Base-by-base conservation (phyloP, 2,329 filamentous ascomycete genomes). In the Aspergillus carbonarius region DNA sequence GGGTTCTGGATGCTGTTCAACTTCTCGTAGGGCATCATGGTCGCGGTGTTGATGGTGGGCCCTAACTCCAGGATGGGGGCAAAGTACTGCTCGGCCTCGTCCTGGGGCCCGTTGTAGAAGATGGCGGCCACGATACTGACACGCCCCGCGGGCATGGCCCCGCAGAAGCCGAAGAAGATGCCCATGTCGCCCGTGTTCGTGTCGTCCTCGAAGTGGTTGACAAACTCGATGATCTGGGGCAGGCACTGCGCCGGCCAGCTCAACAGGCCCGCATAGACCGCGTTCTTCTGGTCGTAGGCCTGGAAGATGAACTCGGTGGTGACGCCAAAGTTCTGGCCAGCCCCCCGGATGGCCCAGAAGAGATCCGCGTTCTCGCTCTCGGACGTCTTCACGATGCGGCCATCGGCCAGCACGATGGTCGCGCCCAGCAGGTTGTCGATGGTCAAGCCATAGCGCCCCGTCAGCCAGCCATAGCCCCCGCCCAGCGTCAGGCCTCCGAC, bases 401-500 rank as follows among this genome's bases (percentile, higher is more conserved):
- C 78, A 47, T 74, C 67, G 0, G 76, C 75, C 3, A 77, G 63
- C 0, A 79, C 74, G 0, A 79, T 63, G 1, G 66, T 73, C 15
- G 67, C 72, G 3, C 65, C 61, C 15, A 69, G 73, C 9, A 84
- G 71, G 59, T 79, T 77, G 68, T 83, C 82, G 54, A 83, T 79
- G 1, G 75, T 76, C 2, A 87, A 74, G 0, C 86, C 86, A 57
- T 84, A 73, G 32, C 74, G 74, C 1, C 82, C 81, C 13, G 76
- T 80, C 10, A 88, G 71, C 68, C 81, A 80, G 0, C 85, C 84
- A 64, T 83, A 84, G 1, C 85, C 85, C 20, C 84, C 84, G 2
- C 83, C 82, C 0, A 86, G 68, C 0, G 81, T 79, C n/a, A 86
- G 71, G 0, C 83, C 85, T 5, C 82, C 85, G 3, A 87, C 82